Conservation (phyloP, 495 filamentous ascomycete genomes). For the Annulohypoxylon maeteangense region DNA sequence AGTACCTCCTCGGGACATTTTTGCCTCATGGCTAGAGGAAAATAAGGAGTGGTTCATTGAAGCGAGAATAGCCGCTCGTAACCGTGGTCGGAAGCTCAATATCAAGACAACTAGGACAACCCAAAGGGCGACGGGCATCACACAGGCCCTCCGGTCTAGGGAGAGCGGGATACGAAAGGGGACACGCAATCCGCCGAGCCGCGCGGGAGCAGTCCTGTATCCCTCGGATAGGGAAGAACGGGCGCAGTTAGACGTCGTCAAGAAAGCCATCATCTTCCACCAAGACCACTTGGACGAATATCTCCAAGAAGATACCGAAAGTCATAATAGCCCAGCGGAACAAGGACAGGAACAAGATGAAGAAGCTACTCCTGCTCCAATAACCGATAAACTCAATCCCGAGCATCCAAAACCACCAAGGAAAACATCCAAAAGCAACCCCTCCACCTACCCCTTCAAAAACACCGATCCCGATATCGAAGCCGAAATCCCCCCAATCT, state of each 20-base stretch:
- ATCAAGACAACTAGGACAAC: background rate
- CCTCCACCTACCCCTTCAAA: background rate
- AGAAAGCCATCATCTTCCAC: background rate
- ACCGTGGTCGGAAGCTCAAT: background rate
- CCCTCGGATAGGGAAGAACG: background rate
- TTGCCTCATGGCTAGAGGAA: conserved; percentile 3
- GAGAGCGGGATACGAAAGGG: background rate
- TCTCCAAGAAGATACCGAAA: background rate
- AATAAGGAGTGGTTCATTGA: background rate
- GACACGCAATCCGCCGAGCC: background rate
- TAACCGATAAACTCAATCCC: background rate
- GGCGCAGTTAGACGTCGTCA: background rate
- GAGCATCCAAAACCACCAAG: background rate
- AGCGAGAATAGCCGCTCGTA: background rate
- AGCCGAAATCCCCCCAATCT: too few species aligned
- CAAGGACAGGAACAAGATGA: background rate
- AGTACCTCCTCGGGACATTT: background rate
- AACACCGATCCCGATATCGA: background rate
- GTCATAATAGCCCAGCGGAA: background rate
- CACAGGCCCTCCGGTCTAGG: background rate
- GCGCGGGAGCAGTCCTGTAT: conserved; percentile 1
- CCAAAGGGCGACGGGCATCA: background rate
- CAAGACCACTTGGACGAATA: background rate
- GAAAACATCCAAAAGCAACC: background rate
- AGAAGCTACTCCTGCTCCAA: background rate